phyloP scores from a whole-genome alignment of 805 yeast genomes.

The Ogataea dorogensis region DNA sequence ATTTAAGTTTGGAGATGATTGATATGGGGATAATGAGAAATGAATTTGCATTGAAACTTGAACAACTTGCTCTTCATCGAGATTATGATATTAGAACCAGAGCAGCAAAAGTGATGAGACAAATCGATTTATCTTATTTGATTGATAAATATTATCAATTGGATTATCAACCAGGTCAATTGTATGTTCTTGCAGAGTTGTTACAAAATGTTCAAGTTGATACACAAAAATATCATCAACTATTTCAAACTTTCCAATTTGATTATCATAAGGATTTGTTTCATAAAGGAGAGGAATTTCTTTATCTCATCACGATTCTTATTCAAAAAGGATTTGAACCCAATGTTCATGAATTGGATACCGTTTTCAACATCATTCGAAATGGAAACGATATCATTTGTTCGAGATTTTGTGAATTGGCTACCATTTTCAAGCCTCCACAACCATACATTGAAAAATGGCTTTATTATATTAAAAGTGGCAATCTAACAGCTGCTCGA shows the following conservation, averaged over 20 bases:
- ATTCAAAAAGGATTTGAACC: constrained; percentile 8
- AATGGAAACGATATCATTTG: constrained; percentile 22
- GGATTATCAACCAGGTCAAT: constrained; percentile 3
- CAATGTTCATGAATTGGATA: constrained; percentile 19
- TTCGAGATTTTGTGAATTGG: constrained; percentile 33
- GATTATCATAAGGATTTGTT: constrained; percentile 36
- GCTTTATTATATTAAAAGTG: constrained; percentile 37
- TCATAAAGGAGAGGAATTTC: constrained; percentile 39
- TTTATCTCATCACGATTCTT: constrained; percentile 24
- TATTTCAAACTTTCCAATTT: constrained; percentile 20
- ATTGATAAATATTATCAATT: background rate
- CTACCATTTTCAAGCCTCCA: constrained; percentile 19
- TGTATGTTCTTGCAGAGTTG: constrained; percentile 27
- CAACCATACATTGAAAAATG: constrained; percentile 30
- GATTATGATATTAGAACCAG: constrained; percentile 43
- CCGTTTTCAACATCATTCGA: constrained; percentile 31
- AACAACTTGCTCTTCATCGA: constrained; percentile 34
- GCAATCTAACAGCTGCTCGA: constrained; percentile 38
- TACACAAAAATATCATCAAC: constrained; percentile 6
- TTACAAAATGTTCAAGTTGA: constrained; percentile 5
- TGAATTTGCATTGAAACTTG: constrained; percentile 34
- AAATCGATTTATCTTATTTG: background rate
- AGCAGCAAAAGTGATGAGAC: constrained; percentile 39
- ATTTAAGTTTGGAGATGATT: constrained; percentile 16
- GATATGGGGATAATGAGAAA: constrained; percentile 17